phyloP scores from a whole-genome alignment of 805 yeast genomes.

The Metschnikowia picachoensis region DNA sequence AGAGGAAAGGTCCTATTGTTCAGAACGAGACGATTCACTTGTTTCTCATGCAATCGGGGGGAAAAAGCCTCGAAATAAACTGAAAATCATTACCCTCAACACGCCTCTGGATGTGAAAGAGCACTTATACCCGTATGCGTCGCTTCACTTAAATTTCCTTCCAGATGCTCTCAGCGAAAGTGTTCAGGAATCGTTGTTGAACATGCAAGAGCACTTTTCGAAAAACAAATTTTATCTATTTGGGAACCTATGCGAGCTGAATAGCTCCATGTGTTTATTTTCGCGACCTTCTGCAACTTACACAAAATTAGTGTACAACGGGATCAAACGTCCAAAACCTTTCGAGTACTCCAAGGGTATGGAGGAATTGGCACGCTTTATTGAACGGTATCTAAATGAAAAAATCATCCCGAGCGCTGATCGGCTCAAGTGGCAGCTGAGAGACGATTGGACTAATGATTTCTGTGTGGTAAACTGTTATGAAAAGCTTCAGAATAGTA shows the following conservation, averaged over 20 bases:
- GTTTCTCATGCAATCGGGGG: too few species aligned
- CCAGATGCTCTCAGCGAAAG: conserved; percentile 47
- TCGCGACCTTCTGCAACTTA: conserved; percentile 17
- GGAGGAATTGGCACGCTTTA: conserved; percentile 36
- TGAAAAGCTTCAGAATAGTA: conserved; percentile 43
- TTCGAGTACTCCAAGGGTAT: conserved; percentile 38
- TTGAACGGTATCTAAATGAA: conserved; percentile 35
- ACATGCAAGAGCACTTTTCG: conserved; percentile 37
- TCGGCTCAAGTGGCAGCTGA: conserved; percentile 35
- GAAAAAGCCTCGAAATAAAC: conserved; percentile 2
- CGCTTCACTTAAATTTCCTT: conserved; percentile 49
- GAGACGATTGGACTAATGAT: conserved; percentile 47
- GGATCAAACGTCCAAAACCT: conserved; percentile 25
- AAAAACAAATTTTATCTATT: conserved; percentile 54
- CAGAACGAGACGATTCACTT: too few species aligned
- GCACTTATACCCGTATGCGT: conserved; percentile 45
- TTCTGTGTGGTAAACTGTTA: conserved; percentile 57
- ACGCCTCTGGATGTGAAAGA: conserved; percentile 49
- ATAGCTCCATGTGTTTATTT: conserved; percentile 42
- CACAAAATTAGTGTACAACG: conserved; percentile 39
- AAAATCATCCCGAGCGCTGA: conserved; percentile 29
- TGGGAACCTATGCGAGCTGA: conserved; percentile 56
- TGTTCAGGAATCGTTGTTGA: conserved; percentile 40
- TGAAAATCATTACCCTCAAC: conserved; percentile 37
- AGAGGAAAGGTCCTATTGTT: too few species aligned